Percentiles rank a stretch among this genome's conserved stretches.
Conservation (phyloP, 1,139 yeast genomes). For the Geotrichum australiense region DNA sequence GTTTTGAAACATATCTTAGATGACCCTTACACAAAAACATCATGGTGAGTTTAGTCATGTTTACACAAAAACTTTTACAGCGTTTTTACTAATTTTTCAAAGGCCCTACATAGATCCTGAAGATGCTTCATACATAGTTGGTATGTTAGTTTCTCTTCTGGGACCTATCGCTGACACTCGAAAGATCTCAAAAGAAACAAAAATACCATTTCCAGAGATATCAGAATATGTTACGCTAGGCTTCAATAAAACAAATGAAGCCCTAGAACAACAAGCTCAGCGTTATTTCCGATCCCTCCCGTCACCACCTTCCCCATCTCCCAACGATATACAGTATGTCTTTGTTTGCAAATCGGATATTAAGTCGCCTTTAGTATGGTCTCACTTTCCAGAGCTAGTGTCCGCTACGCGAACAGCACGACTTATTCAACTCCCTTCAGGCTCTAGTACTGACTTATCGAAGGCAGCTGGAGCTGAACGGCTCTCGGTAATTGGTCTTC, state of each 20-base stretch:
- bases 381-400: slow-evolving; percentile 13
- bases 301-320: too few species aligned
- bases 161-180: slow-evolving; percentile 5
- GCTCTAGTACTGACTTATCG: slow-evolving; percentile 6
- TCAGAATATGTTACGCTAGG: slow-evolving; percentile 5
- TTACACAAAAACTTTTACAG: neutral
- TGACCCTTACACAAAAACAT: slow-evolving; percentile 13
- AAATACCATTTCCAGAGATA: slow-evolving; percentile 11
- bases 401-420: slow-evolving; percentile 11
- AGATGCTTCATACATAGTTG: slow-evolving; percentile 7
- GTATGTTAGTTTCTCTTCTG: slow-evolving; percentile 5
- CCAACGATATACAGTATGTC: slow-evolving; percentile 6
- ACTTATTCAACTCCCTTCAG: slow-evolving; percentile 13
- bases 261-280: slow-evolving; percentile 10
- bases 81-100: neutral
- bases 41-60: slow-evolving; percentile 8
- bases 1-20: slow-evolving; percentile 13
- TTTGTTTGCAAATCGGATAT: slow-evolving; percentile 16
- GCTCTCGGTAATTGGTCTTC: slow-evolving; percentile 10
- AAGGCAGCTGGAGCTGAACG: slow-evolving; percentile 8
- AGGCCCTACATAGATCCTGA: slow-evolving; percentile 12
- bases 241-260: slow-evolving; percentile 9
- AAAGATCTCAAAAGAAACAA: neutral
- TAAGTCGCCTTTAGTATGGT: slow-evolving; percentile 11
- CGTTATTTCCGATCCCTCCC: neutral